Base-by-base conservation (phyloP, 1,284 basidiomycete genomes). In the Inonotus obliquus region DNA sequence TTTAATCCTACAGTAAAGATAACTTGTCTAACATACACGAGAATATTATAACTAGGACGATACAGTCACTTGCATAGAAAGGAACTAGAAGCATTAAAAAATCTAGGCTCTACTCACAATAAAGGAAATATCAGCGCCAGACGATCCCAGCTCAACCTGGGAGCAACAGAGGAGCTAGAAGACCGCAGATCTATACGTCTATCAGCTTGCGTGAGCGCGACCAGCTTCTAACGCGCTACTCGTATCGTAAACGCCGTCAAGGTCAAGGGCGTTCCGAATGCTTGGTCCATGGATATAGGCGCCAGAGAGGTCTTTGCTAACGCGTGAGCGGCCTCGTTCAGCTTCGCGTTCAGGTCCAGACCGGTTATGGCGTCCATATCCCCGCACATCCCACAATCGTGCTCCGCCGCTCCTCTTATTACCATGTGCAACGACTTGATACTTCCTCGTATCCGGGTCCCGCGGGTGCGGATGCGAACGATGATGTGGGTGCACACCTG, bases 281-380 rank as follows among this genome's bases (percentile, higher is more conserved):
- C 38, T n/a, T 21, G 41, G 19, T n/a, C 17, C 17, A n/a, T 44
- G 17, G 2, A 17, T 44, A 4, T 21, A 25, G 19, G 72, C 66
- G 37, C 72, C 73, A 27, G 71, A 66, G 21, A 80, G 68, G 69
- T 87, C 84, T 67, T 87, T 86, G 67, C 81, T 83, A 27, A 74
- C 74, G 49, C 81, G 70, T 45, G 85, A 85, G 47, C 84, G 72
- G 5, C 84, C 85, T 32, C 84, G 73, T 61, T 74, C 74, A 44
- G 75, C 71, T 54, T 77, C 76, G 60, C 70, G 71, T 19, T 60
- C 64, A 44, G 41, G 17, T 44, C 41, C 41, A 21, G 41, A 14
- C 17, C 17, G 17, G 17, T 17, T 21, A 21, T 17, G 41, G 19
- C n/a, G 19, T 44, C 41, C 41, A 44, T 44, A 44, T n/a, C 41